Evolutionary conservation across 495 filamentous ascomycete species (phyloP), one percentile per base, ranked within the genome.

Genomic region (Aspergillus leporis): DNA sequence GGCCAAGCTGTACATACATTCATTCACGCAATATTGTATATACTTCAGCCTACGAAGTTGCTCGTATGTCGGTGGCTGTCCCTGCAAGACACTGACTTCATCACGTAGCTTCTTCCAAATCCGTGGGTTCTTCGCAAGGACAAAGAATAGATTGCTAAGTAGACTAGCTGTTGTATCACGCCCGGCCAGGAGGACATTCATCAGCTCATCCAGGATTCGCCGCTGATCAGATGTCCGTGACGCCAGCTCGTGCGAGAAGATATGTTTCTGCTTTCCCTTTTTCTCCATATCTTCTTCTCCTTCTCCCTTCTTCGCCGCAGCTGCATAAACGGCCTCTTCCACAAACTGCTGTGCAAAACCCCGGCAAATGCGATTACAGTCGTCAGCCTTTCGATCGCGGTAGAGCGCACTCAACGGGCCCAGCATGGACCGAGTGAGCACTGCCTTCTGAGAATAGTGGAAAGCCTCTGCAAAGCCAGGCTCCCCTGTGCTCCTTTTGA

Each of bases 41-140:
- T 92, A 69, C 61, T 88, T 21, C 82, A 86, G 13, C 90, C 91
- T 62, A 85, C 90, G 14, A 87, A 93, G 74, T 83, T 84, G 4
- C 89, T 90, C 65, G 74, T 90, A 22, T 82, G 61, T 60, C 0
- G 61, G 61, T 31, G 57, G 49, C 5, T 43, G 49, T 4, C 61
- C 61, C 12, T 55, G 50, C 6, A 60, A 22, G 4, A 18, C 32
- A 2, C 47, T 48, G 23, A 88, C 66, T 74, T 94, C 55, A 78
- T 90, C 50, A 63, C 76, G 34, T 72, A 86, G 51, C 45, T 71
- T 71, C 4, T 63, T 54, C 58, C 70, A 82, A 14, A 79, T 70
- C 13, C 66, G 65, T 9, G 81, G 82, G 50, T 76, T 74, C 12
- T 75, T 72, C 1, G 81, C 73, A 1, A 89, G 76, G 53, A 80